These are phyloP conservation scores for Tetraselmis chui DNA, from an alignment of 139 green algal genomes.

Conservation along the genomic window DNA sequence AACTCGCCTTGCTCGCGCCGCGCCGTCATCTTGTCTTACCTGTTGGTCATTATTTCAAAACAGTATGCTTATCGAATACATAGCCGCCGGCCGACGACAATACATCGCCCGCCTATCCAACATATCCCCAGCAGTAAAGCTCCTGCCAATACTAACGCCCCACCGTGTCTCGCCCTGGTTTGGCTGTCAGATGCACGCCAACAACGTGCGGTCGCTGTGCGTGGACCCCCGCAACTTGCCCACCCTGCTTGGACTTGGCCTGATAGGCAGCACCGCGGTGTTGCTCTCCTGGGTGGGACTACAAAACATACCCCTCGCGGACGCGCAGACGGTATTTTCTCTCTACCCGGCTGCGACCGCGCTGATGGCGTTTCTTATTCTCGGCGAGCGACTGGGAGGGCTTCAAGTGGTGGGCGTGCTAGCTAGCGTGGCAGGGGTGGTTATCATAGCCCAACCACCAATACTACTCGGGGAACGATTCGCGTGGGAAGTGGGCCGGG, in stretches of 20 bases:
- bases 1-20: too few species aligned
- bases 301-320: background rate
- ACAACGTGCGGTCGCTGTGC: background rate
- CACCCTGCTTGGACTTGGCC: background rate
- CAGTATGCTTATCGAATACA: too few species aligned
- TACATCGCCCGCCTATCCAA: too few species aligned
- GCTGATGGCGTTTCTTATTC: background rate
- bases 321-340: background rate
- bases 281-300: background rate
- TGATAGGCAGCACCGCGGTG: background rate
- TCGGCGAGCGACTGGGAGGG: background rate
- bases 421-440: background rate
- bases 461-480: background rate
- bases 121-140: too few species aligned
- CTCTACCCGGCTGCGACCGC: background rate
- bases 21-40: too few species aligned
- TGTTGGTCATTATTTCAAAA: too few species aligned
- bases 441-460: background rate
- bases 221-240: background rate
- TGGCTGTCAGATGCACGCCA: background rate
- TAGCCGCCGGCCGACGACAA: too few species aligned
- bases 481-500: background rate
- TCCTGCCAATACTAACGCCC: too few species aligned
- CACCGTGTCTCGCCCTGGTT: too few species aligned
- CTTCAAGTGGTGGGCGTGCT: background rate